Percentiles rank a stretch among this genome's conserved stretches.
phyloP scores from a whole-genome alignment of 441 rosid species.

The Croton setiger region DNA sequence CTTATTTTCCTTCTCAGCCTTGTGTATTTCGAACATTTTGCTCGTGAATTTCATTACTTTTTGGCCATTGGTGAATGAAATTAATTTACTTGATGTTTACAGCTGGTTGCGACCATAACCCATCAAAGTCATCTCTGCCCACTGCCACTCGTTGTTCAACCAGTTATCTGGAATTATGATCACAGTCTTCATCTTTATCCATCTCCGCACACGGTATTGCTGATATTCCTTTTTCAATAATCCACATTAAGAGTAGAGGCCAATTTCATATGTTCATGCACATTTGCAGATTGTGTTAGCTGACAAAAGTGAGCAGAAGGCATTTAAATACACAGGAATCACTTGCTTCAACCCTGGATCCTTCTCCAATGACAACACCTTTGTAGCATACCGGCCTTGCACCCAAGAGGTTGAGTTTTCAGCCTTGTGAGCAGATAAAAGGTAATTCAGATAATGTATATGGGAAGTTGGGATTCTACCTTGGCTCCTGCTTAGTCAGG shows the following conservation, averaged over 20 bases:
- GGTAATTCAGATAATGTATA: not conserved
- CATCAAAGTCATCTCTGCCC: conserved; percentile 98
- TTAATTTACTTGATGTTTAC: conserved; percentile 25
- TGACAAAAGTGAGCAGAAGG: conserved; percentile 83
- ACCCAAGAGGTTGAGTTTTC: conserved; percentile 81
- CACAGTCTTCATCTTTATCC: conserved; percentile 90
- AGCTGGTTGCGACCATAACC: conserved; percentile 90
- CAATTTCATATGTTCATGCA: conserved; percentile 16
- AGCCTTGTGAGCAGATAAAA: conserved; percentile 26
- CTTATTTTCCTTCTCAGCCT: conserved; percentile 8
- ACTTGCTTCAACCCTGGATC: conserved; percentile 96
- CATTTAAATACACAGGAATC: conserved; percentile 65
- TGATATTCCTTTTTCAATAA: not conserved
- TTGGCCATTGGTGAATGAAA: conserved; percentile 15
- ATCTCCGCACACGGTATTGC: conserved; percentile 72
- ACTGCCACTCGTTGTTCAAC: conserved; percentile 84
- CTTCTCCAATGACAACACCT: conserved; percentile 70
- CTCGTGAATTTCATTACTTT: conserved; percentile 2
- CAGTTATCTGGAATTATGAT: conserved; percentile 93
- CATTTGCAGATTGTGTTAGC: conserved; percentile 69
- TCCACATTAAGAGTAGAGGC: not conserved
- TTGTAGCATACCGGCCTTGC: conserved; percentile 82
- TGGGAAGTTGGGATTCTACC: not conserved
- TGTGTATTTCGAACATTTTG: not conserved
- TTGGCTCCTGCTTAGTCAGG: not conserved